Conservation (phyloP, 306 rosid genomes). For the Gynostemma pentaphyllum region DNA sequence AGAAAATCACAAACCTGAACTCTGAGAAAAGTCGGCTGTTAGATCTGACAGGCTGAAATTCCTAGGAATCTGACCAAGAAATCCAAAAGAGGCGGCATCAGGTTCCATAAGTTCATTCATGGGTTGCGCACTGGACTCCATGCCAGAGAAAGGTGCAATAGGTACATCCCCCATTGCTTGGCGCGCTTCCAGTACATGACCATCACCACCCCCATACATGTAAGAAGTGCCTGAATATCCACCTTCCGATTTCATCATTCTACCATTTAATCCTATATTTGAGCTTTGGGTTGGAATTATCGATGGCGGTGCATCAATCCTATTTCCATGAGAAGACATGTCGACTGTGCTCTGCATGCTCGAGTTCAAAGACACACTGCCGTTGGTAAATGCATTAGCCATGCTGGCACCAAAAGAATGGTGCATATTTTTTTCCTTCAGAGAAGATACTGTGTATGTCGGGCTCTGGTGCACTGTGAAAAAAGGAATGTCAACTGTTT, state of each 20-base stretch:
- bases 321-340: conserved; percentile 42
- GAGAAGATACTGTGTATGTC: conserved; percentile 29
- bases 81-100: conserved; percentile 52
- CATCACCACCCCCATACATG: conserved; percentile 41
- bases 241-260: conserved; percentile 33
- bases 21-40: conserved; percentile 66
- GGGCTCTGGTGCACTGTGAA: conserved; percentile 56
- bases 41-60: conserved; percentile 76
- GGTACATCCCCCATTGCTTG: conserved; percentile 53
- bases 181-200: conserved; percentile 47
- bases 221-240: conserved; percentile 58
- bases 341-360: conserved; percentile 48
- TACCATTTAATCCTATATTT: conserved; percentile 65
- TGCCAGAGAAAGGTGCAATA: conserved; percentile 38
- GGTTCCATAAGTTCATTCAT: conserved; percentile 45
- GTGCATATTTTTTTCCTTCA: conserved; percentile 59
- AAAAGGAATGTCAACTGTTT: neutral
- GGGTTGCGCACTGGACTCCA: conserved; percentile 49
- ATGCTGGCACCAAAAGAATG: conserved; percentile 48
- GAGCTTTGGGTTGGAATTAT: conserved; percentile 45
- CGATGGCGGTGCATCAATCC: conserved; percentile 50
- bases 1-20: conserved; percentile 50
- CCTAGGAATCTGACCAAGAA: conserved; percentile 70
- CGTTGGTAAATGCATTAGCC: conserved; percentile 46
- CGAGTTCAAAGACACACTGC: conserved; percentile 44